Evolutionary conservation across 108 stramenopile genomes (phyloP), one percentile per base, ranked within the genome.

Genomic region (Aureococcus anophagefferens): DNA sequence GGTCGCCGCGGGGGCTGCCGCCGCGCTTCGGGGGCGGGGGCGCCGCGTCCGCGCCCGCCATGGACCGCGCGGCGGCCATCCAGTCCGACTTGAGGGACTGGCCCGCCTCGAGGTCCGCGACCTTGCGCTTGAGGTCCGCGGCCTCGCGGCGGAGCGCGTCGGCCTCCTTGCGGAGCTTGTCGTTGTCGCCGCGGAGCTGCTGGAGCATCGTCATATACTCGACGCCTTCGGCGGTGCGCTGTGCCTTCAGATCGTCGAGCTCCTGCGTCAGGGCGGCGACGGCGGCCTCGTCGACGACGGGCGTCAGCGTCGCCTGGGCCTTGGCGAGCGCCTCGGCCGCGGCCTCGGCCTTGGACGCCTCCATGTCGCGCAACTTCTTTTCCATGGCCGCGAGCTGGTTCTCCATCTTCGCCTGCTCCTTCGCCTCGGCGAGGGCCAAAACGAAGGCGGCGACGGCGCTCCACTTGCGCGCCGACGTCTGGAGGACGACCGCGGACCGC

Each of bases 331-430:
- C 25, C 17, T 1, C 51, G 17, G 17, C 51, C 51, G 1, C 25
- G 17, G 4, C 21, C 3, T 59, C 51, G 51, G 17, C 25, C 21
- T 59, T 59, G 25, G 14, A 16, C 3, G 1, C 7, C 21, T 18
- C 25, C 37, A 40, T 40, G 51, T 76, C 75, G 5, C 75, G 64
- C 17, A 77, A 32, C 18, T 71, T 71, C n/a, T 45, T 40, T 69
- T 77, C 69, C 44, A 77, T 33, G 14, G 65, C 64, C 64, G 35
- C 64, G 45, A 77, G 75, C 75, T 76, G 77, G 45, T 77, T 77
- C 65, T 76, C 74, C 18, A 77, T 63, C 75, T 77, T 77, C 13
- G 77, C 77, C 36, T 75, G 70, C 71, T 77, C 77, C 28, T 65
- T 35, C n/a, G 75, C 74, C 35, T 77, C 75, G 33, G 35, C 44